Evolutionary conservation across 2,329 filamentous ascomycete genomes (phyloP).

Genomic region (Daldinia eschscholtzii): DNA sequence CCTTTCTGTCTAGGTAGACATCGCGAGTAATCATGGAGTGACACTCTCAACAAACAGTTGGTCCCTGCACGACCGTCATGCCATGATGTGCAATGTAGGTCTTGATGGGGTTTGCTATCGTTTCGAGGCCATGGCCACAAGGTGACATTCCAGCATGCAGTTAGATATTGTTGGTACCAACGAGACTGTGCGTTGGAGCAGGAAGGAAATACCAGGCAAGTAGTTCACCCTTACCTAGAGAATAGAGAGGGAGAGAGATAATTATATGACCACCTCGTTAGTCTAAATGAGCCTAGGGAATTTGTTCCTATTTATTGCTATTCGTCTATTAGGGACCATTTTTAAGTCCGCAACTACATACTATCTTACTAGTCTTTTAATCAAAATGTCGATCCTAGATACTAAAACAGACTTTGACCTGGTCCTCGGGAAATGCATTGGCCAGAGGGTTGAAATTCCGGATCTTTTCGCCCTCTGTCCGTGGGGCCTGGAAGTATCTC

Average conservation of each 20-base stretch:
- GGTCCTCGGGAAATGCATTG: conserved; percentile 21
- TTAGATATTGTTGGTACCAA: not conserved
- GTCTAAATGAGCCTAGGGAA: not conserved
- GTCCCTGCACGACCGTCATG: not conserved
- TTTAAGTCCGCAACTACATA: too few species aligned
- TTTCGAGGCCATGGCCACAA: not conserved
- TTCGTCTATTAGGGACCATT: not conserved
- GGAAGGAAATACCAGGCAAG: not conserved
- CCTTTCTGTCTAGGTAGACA: not conserved
- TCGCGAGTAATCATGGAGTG: not conserved
- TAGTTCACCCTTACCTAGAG: not conserved
- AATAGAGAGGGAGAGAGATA: not conserved
- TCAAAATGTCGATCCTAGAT: not conserved
- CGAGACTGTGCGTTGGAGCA: not conserved
- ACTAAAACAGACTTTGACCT: conserved; percentile 7
- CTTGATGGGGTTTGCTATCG: not conserved
- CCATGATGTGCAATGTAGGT: not conserved
- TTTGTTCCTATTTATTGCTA: not conserved
- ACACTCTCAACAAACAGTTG: not conserved
- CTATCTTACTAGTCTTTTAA: conserved; percentile 7
- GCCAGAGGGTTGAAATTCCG: conserved; percentile 22
- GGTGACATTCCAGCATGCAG: not conserved
- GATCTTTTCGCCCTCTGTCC: conserved; percentile 25
- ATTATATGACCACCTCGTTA: not conserved
- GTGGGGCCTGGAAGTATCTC: conserved; percentile 3